Evolutionary conservation across 2,329 filamentous ascomycete genomes (phyloP).

Genomic region (Neopestalotiopsis sp.): DNA sequence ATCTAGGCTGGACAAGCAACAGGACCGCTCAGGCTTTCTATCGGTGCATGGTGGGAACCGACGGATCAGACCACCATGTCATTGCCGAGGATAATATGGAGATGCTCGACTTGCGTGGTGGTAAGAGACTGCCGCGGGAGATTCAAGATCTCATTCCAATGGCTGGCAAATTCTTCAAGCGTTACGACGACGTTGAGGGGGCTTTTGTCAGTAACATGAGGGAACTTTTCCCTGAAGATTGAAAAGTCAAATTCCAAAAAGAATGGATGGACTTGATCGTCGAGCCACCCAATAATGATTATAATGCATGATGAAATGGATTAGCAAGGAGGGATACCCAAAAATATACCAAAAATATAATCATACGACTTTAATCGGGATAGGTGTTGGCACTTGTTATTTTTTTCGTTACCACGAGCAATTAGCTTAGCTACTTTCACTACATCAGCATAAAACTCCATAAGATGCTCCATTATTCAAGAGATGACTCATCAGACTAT

Average conservation of each 20-base stretch:
- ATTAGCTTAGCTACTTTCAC: not conserved
- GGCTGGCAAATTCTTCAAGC: conserved; percentile 87
- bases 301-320: not conserved
- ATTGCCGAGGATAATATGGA: conserved; percentile 80
- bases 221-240: conserved; percentile 90
- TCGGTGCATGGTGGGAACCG: conserved; percentile 70
- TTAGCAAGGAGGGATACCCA: not conserved
- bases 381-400: not conserved
- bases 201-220: conserved; percentile 81
- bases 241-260: conserved; percentile 19
- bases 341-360: not conserved
- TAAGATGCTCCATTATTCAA: not conserved
- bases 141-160: conserved; percentile 64
- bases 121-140: conserved; percentile 33
- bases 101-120: conserved; percentile 48
- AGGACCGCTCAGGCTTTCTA: conserved; percentile 77
- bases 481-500: not conserved
- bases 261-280: not conserved
- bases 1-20: conserved; percentile 25
- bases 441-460: not conserved
- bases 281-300: not conserved
- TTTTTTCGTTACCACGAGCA: not conserved
- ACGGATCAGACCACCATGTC: conserved; percentile 75
- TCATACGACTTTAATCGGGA: not conserved
- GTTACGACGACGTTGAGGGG: conserved; percentile 72